These are phyloP conservation scores for Lanmaoa rubissima DNA, from an alignment of 768 basidiomycete genomes.

Conservation along the genomic window DNA sequence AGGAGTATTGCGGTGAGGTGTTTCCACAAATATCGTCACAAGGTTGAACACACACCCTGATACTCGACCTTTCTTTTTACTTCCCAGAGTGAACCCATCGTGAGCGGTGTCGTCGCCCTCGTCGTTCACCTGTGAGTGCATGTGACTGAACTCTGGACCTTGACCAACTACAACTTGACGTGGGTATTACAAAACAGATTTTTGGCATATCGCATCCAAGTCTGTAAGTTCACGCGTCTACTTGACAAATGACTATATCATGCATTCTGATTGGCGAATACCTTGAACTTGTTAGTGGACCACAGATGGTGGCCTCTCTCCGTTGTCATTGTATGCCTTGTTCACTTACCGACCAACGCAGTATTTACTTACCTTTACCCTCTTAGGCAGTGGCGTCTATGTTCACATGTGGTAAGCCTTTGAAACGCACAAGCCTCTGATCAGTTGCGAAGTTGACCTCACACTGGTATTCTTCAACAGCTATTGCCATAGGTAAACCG, in stretches of 20 bases:
- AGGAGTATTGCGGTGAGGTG: not conserved
- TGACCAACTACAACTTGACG: not conserved
- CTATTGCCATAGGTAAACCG: not conserved
- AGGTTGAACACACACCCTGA: not conserved
- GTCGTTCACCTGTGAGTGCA: not conserved
- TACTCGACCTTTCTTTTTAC: not conserved
- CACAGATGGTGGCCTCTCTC: not conserved
- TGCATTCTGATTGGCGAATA: not conserved
- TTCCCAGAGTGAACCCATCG: not conserved
- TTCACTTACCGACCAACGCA: not conserved
- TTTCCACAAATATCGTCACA: not conserved
- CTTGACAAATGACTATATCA: not conserved
- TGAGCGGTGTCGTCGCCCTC: not conserved
- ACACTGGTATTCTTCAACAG: not conserved
- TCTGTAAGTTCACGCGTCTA: not conserved
- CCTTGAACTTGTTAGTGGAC: not conserved
- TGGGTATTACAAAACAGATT: not conserved
- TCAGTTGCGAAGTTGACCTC: not conserved
- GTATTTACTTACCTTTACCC: not conserved
- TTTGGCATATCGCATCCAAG: not conserved
- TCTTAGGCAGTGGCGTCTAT: not conserved
- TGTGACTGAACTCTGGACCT: not conserved
- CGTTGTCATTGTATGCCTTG: not conserved
- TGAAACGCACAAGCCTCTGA: not conserved
- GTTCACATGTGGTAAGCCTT: not conserved